Conservation (phyloP, 2,329 filamentous ascomycete genomes). For the Metarhizium anisopliae region DNA sequence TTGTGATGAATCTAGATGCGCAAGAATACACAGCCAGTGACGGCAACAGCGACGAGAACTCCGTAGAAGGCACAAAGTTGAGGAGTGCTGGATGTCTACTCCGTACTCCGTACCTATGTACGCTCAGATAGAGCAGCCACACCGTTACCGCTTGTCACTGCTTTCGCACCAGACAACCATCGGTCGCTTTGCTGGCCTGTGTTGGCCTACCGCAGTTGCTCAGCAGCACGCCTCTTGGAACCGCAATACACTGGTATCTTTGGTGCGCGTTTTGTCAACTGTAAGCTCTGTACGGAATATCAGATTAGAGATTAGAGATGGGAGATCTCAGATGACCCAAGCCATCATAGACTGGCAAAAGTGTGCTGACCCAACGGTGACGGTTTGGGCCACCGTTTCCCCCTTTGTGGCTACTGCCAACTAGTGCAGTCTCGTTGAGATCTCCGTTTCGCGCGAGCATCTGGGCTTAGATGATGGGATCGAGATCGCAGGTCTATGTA, state of each 20-base stretch:
- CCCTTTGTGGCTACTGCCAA: background rate
- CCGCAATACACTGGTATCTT: no score
- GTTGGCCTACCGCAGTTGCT: no score
- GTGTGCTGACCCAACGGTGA: background rate
- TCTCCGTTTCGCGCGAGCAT: constrained; percentile 9
- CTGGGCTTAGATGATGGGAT: constrained; percentile 4
- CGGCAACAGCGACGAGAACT: background rate
- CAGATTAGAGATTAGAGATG: no score
- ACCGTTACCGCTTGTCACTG: background rate
- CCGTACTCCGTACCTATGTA: background rate
- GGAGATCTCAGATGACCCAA: no score
- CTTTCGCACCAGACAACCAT: background rate
- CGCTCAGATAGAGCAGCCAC: background rate
- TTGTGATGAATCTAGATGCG: background rate
- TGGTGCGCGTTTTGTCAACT: background rate
- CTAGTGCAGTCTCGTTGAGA: background rate
- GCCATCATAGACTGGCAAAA: no score
- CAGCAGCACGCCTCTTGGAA: no score
- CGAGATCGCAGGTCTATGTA: constrained; percentile 8
- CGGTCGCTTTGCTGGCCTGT: no score
- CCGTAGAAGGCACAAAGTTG: no score
- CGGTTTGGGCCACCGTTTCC: constrained; percentile 1
- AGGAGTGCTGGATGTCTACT: background rate
- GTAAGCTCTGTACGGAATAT: no score
- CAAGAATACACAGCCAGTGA: background rate